These are phyloP conservation scores for Spergularia azorica DNA, from an alignment of 179 eudicot genomes.

Conservation along the genomic window DNA sequence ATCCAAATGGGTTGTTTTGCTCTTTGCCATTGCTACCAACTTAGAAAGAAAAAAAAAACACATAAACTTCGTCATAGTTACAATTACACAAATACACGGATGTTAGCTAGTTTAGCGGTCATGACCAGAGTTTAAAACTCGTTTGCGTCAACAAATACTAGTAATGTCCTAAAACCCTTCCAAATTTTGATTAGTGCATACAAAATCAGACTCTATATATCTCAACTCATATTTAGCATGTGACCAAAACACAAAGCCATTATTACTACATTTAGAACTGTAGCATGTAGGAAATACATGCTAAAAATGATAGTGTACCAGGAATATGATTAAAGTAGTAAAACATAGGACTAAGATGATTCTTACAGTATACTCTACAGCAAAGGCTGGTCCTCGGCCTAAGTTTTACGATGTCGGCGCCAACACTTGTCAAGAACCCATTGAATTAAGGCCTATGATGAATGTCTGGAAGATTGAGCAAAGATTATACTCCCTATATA, in stretches of 20 bases:
- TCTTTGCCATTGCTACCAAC: not conserved
- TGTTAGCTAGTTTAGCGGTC: too few relatives aligned
- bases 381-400: not conserved
- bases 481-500: not conserved
- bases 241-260: not conserved
- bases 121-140: not conserved
- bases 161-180: too few relatives aligned
- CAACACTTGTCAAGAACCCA: constrained; percentile 19
- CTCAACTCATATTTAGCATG: not conserved
- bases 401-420: not conserved
- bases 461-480: not conserved
- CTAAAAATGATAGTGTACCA: not conserved
- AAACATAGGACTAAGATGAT: not conserved
- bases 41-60: too few relatives aligned
- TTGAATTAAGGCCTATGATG: not conserved
- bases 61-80: too few relatives aligned
- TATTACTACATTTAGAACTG: not conserved
- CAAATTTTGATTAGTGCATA: too few relatives aligned
- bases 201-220: not conserved
- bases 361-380: not conserved
- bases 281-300: not conserved
- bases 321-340: not conserved
- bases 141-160: not conserved
- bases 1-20: not conserved
- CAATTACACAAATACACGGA: too few relatives aligned